phyloP scores from a whole-genome alignment of 331 rosid genomes.

The Ulmus americana region DNA sequence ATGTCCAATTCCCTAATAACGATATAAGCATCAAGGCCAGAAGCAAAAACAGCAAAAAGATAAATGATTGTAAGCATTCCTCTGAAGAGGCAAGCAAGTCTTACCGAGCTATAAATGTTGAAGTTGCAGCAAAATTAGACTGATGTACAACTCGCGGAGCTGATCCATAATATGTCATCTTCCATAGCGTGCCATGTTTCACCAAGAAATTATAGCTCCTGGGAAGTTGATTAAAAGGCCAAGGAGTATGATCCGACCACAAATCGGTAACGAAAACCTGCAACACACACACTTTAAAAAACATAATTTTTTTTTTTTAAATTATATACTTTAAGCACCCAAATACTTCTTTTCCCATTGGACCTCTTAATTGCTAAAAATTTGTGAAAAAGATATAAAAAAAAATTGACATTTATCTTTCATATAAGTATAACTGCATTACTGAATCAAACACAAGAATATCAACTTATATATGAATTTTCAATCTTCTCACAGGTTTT shows the following conservation, averaged over 20 bases:
- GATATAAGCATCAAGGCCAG: not conserved
- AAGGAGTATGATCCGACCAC: constrained; percentile 98
- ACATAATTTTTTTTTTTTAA: constrained; percentile 14
- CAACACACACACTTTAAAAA: constrained; percentile 36
- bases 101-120: constrained; percentile 93
- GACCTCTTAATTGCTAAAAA: no score
- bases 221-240: constrained; percentile 99
- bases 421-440: not conserved
- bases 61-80: not conserved
- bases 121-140: constrained; percentile 89
- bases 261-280: constrained; percentile 98
- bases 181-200: constrained; percentile 90
- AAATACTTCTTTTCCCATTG: constrained; percentile 6
- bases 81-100: constrained; percentile 14
- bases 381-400: not conserved
- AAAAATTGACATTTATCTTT: not conserved
- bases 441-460: no score
- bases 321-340: constrained; percentile 3
- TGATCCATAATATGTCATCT: constrained; percentile 82
- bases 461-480: not conserved
- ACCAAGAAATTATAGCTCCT: constrained; percentile 97
- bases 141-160: constrained; percentile 92
- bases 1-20: not conserved
- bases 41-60: not conserved
- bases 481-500: not conserved